These are phyloP conservation scores for Solanum tacnaense DNA, from an alignment of 257 asterid genomes.

Conservation along the genomic window DNA sequence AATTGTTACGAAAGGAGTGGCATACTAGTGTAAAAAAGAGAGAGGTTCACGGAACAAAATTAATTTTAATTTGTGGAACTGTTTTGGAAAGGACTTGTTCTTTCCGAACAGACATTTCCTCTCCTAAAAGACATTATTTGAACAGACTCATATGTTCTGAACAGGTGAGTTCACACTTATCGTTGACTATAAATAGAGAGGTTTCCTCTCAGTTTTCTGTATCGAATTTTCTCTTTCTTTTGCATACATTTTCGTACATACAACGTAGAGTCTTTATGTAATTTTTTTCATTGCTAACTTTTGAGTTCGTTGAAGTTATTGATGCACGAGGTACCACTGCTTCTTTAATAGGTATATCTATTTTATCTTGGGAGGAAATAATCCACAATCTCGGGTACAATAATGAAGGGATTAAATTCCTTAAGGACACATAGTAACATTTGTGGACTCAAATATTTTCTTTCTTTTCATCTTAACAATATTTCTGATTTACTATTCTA, in stretches of 20 bases:
- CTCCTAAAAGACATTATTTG: no score
- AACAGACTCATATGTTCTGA: no score
- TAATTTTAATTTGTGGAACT: no score
- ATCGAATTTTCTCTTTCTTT: no score
- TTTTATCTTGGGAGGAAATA: background rate
- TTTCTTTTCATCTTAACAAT: background rate
- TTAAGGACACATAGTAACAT: background rate
- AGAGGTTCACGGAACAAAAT: background rate
- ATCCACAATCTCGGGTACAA: background rate
- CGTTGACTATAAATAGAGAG: background rate
- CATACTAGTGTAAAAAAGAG: background rate
- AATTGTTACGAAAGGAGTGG: background rate
- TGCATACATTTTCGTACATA: background rate
- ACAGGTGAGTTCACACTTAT: background rate
- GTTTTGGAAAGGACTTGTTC: background rate
- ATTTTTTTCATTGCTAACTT: background rate
- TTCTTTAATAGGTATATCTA: background rate
- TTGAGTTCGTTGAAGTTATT: background rate
- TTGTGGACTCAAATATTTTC: background rate
- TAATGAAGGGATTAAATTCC: no score
- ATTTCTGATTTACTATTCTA: background rate
- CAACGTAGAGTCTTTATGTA: background rate
- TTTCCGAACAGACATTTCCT: no score
- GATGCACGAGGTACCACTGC: background rate
- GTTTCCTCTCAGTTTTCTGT: background rate